phyloP scores from a whole-genome alignment of 2,329 filamentous ascomycete species.

The Colletotrichum limetticola region DNA sequence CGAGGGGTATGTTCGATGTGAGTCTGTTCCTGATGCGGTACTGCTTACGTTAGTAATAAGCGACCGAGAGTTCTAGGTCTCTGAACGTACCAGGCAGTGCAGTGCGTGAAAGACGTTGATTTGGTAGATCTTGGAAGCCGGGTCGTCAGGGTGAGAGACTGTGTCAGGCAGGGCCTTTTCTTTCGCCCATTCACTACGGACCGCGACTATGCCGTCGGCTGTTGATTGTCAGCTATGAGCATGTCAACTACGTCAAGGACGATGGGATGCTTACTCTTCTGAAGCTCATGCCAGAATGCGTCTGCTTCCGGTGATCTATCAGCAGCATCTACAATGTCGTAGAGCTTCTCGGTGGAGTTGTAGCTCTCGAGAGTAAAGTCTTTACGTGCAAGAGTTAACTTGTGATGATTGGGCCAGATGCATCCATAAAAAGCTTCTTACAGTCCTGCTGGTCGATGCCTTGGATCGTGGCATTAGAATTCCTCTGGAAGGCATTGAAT shows the following conservation, averaged over 20 bases:
- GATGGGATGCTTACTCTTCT: background rate
- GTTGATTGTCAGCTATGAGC: background rate
- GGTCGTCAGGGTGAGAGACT: background rate
- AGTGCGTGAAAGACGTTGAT: constrained; percentile 18
- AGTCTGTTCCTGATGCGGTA: constrained; percentile 15
- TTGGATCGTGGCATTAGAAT: background rate
- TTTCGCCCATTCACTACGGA: background rate
- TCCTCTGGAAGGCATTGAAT: background rate
- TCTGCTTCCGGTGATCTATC: background rate
- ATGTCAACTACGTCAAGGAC: background rate
- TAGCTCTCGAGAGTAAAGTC: background rate
- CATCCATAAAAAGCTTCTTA: background rate
- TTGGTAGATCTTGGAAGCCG: background rate
- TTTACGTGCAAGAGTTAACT: background rate
- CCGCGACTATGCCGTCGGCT: background rate
- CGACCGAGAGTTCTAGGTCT: fast-evolving
- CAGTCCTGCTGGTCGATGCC: background rate
- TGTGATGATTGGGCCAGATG: background rate
- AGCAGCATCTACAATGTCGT: background rate
- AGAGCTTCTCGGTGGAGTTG: background rate
- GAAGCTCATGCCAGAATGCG: background rate
- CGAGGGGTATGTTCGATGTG: background rate
- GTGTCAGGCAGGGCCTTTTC: background rate
- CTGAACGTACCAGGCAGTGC: constrained; percentile 2
- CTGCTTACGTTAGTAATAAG: background rate